Base-by-base conservation (phyloP, 805 yeast genomes). In the Metschnikowia reukaufii region DNA sequence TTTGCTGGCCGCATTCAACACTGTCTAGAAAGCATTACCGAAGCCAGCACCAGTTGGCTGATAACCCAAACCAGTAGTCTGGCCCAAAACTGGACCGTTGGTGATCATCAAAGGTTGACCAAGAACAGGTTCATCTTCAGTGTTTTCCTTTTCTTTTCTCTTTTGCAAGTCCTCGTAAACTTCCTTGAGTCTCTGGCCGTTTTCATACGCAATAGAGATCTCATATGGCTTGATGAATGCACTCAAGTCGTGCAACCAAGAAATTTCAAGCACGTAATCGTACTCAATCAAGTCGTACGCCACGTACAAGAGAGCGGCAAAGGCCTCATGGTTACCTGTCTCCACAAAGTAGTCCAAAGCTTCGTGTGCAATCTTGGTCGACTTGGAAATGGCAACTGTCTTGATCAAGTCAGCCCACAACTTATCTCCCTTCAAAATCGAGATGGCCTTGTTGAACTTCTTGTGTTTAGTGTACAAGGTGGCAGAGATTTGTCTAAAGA, bases 401-500 rank as follows among this genome's bases (percentile, higher is more conserved):
- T 82, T 88, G 63, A 94, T 86, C 52, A 96, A 91, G 67, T 91
- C 97, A 48, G 85, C 76, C 98, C 97, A 94, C 59, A 94, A 77
- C 70, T 88, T 89, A 73, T 94, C 98, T 51, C 85, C 79, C 76
- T 94, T 94, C 62, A 90, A 79, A 52, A 94, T 82, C 2, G 91
- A 79, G 63, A 94, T 84, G 41, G 96, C 85, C 77, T 91, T 92
- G 65, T 72, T 77, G 86, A 89, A 94, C 67, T 94, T 92, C 80
- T 90, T 91, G 73, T 89, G 89, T 72, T 90, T 90, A 67, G 96
- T 83, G 79, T 87, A 94, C 56, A 94, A 78, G 57, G 90, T 81
- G 41, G 98, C 98, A 33, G 97, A 95, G 62, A 94, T 89, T 73
- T 89, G 96, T 72, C 97, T 86, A 79, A 94, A 94, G 75, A 90